Evolutionary conservation across 2,329 filamentous ascomycete species (phyloP).

Genomic region (Aspergillus novofumigatus): DNA sequence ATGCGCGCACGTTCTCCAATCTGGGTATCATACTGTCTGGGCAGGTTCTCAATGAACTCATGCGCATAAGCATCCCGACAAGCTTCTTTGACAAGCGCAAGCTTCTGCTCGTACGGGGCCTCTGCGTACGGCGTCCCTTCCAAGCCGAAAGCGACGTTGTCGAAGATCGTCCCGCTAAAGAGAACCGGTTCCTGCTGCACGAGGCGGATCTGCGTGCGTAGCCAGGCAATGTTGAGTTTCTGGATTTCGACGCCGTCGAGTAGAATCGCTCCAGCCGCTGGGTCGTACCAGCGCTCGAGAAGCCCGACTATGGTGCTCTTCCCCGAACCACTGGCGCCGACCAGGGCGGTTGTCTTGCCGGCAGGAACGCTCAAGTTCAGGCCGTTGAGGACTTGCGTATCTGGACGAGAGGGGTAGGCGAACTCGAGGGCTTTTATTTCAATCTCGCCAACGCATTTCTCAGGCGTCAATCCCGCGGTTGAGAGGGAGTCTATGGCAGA

Average conservation of each 20-base stretch:
- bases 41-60: slow-evolving; percentile 70
- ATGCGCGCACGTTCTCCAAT: slow-evolving; percentile 80
- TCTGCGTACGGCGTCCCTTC: slow-evolving; percentile 40
- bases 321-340: slow-evolving; percentile 67
- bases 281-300: slow-evolving; percentile 69
- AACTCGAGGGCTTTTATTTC: slow-evolving; percentile 36
- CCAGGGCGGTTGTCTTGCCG: slow-evolving; percentile 55
- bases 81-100: slow-evolving; percentile 4
- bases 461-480: slow-evolving; percentile 11
- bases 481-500: slow-evolving; percentile 33
- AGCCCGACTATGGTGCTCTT: slow-evolving; percentile 72
- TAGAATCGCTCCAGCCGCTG: slow-evolving; percentile 27
- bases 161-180: slow-evolving; percentile 75
- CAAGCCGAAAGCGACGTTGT: slow-evolving; percentile 63
- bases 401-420: slow-evolving; percentile 35
- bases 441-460: slow-evolving; percentile 23
- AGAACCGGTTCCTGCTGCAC: slow-evolving; percentile 67
- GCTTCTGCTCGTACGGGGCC: slow-evolving; percentile 5
- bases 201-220: slow-evolving; percentile 16
- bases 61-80: slow-evolving; percentile 55
- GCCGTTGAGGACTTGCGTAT: slow-evolving; percentile 32
- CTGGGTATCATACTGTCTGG: slow-evolving; percentile 75
- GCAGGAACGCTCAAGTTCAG: slow-evolving; percentile 33
- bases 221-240: slow-evolving; percentile 26
- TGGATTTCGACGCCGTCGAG: slow-evolving; percentile 36